Conservation (phyloP, 1,139 yeast genomes). For the Candida tropicalis region DNA sequence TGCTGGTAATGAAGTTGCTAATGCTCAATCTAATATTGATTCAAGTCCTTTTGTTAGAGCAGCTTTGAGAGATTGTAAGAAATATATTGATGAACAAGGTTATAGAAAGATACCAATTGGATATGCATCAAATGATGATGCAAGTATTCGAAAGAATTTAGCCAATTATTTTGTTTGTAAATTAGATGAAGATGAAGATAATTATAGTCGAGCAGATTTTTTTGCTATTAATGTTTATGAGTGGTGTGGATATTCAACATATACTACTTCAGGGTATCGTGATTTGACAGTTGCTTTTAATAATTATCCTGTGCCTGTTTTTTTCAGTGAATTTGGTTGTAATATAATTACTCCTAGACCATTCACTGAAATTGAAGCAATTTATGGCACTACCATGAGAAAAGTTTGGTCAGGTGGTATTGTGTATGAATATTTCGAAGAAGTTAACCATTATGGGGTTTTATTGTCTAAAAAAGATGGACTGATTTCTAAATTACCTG, state of each 20-base stretch:
- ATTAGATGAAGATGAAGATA: slow-evolving; percentile 11
- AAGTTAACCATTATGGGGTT: slow-evolving; percentile 37
- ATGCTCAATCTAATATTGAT: slow-evolving; percentile 47
- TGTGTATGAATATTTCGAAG: slow-evolving; percentile 43
- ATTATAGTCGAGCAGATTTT: slow-evolving; percentile 44
- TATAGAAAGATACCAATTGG: slow-evolving; percentile 63
- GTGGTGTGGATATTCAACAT: slow-evolving; percentile 69
- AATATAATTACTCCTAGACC: slow-evolving; percentile 56
- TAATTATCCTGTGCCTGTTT: slow-evolving; percentile 54
- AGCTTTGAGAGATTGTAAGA: slow-evolving; percentile 58
- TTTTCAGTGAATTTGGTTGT: slow-evolving; percentile 67
- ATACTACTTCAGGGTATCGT: slow-evolving; percentile 55
- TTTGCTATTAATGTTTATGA: slow-evolving; percentile 66
- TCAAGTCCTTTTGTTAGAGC: slow-evolving; percentile 67
- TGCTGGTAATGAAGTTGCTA: slow-evolving; percentile 66
- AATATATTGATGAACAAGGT: slow-evolving; percentile 41
- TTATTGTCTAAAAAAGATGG: slow-evolving; percentile 31
- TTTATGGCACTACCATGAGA: slow-evolving; percentile 38
- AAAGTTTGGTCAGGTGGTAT: slow-evolving; percentile 47
- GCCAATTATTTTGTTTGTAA: slow-evolving; percentile 55
- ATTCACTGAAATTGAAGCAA: slow-evolving; percentile 49
- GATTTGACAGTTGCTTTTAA: slow-evolving; percentile 53
- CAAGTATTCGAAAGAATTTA: slow-evolving; percentile 46
- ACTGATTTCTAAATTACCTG: slow-evolving; percentile 41
- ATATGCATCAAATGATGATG: slow-evolving; percentile 62